Percentiles rank a stretch among this genome's conserved stretches.
Conservation (phyloP, 352 stramenopile species). For the Phytophthora chlamydospora region DNA sequence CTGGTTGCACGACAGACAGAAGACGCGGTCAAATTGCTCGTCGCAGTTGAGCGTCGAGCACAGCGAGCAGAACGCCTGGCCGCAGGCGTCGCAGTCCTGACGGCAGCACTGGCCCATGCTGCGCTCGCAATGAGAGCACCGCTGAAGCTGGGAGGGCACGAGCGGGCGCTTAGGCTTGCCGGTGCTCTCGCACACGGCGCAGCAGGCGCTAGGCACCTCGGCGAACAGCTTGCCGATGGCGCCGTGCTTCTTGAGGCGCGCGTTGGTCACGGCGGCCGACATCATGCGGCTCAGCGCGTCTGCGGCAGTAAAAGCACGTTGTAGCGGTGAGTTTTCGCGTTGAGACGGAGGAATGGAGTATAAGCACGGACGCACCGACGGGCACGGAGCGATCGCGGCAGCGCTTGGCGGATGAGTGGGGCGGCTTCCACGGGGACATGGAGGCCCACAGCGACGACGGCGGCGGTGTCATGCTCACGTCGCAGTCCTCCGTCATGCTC, state of each 20-base stretch:
- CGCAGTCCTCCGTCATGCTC: conserved; percentile 20
- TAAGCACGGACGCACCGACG: conserved; percentile 48
- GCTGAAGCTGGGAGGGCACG: conserved; percentile 19
- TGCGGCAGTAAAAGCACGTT: conserved; percentile 19
- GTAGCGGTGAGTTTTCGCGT: conserved; percentile 2
- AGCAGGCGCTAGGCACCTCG: conserved; percentile 24
- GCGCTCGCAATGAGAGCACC: conserved; percentile 72
- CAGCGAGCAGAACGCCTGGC: conserved; percentile 66
- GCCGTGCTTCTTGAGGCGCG: conserved; percentile 74
- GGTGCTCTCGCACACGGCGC: conserved; percentile 44
- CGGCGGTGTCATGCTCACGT: conserved; percentile 35
- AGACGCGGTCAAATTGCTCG: conserved; percentile 78
- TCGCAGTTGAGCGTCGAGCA: conserved; percentile 89
- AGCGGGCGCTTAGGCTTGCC: conserved; percentile 25
- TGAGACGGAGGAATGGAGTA: not conserved
- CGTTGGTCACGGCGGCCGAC: conserved; percentile 68
- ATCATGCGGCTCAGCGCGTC: conserved; percentile 82
- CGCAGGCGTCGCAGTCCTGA: conserved; percentile 64
- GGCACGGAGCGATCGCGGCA: conserved; percentile 72
- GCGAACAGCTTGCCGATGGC: conserved; percentile 51
- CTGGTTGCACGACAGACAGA: conserved; percentile 79
- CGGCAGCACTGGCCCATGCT: conserved; percentile 64
- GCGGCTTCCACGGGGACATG: conserved; percentile 69
- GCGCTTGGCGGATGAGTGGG: conserved; percentile 52
- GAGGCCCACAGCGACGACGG: conserved; percentile 30